A percentile compares a stretch with the other conserved stretches of the same genome.
phyloP scores from a whole-genome alignment of 2,329 filamentous ascomycete species.

The Fulvia fulva region DNA sequence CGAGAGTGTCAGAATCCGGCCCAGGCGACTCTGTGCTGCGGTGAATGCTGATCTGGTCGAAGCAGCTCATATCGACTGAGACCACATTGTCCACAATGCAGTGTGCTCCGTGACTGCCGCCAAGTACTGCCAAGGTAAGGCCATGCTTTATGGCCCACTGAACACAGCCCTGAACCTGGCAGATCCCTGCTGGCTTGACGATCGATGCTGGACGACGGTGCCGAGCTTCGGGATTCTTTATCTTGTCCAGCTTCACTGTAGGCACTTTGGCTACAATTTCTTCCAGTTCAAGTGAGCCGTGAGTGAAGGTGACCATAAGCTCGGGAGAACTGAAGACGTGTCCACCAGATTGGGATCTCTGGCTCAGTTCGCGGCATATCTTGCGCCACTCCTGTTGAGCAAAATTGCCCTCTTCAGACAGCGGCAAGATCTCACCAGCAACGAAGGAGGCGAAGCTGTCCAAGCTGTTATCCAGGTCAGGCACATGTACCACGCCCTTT shows the following conservation, averaged over 20 bases:
- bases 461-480: conserved; percentile 44
- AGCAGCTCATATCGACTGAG: conserved; percentile 56
- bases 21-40: conserved; percentile 1
- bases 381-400: conserved; percentile 46
- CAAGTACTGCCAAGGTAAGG: conserved; percentile 41
- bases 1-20: conserved; percentile 32
- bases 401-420: conserved; percentile 13
- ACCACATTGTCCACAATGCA: conserved; percentile 53
- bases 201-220: conserved; percentile 43
- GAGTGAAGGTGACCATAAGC: conserved; percentile 51
- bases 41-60: conserved; percentile 49
- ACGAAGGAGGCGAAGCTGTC: conserved; percentile 54
- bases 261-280: conserved; percentile 45
- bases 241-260: conserved; percentile 21
- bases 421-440: conserved; percentile 43
- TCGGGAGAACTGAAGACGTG: conserved; percentile 50
- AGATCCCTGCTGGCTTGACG: conserved; percentile 44
- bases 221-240: conserved; percentile 54
- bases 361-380: conserved; percentile 49
- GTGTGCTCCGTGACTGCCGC: conserved; percentile 59
- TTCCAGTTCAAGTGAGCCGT: conserved; percentile 41
- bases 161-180: conserved; percentile 54
- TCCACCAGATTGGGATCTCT: conserved; percentile 27
- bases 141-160: conserved; percentile 51
- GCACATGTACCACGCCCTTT: conserved; percentile 42